phyloP scores from a whole-genome alignment of 108 stramenopile genomes.

The Cyclotella atomus region DNA sequence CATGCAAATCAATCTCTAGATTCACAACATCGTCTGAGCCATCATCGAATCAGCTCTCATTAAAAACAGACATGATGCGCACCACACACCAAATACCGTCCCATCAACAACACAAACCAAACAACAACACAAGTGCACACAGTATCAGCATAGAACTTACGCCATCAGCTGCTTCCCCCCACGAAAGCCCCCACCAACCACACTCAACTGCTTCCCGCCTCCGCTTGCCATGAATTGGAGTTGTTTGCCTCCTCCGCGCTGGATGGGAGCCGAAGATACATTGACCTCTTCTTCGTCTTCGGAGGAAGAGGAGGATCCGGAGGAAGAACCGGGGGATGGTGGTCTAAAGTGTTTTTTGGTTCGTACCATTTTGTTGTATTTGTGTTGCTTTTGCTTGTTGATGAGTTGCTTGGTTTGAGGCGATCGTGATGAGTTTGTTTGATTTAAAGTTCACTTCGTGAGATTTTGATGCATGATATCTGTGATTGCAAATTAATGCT shows the following conservation, averaged over 20 bases:
- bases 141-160: constrained; percentile 37
- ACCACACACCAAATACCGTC: background rate
- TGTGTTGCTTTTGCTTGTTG: background rate
- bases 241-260: constrained; percentile 44
- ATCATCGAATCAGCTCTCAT: too few relatives aligned
- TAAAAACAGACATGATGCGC: background rate
- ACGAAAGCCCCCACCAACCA: constrained; percentile 25
- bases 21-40: too few relatives aligned
- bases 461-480: too few relatives aligned
- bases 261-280: background rate
- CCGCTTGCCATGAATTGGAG: constrained; percentile 37
- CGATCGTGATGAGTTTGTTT: too few relatives aligned
- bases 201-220: constrained; percentile 45
- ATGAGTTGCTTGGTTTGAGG: background rate
- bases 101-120: background rate
- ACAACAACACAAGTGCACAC: too few relatives aligned
- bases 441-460: too few relatives aligned
- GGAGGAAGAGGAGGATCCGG: constrained; percentile 35
- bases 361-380: constrained; percentile 31
- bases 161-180: constrained; percentile 68
- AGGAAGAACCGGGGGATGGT: constrained; percentile 33
- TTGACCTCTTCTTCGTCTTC: constrained; percentile 30
- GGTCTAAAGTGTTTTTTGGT: constrained; percentile 57
- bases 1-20: too few relatives aligned
- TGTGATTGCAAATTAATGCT: too few relatives aligned